These are phyloP conservation scores for Daldinia concentrica DNA, from an alignment of 495 filamentous ascomycete genomes.

Conservation along the genomic window DNA sequence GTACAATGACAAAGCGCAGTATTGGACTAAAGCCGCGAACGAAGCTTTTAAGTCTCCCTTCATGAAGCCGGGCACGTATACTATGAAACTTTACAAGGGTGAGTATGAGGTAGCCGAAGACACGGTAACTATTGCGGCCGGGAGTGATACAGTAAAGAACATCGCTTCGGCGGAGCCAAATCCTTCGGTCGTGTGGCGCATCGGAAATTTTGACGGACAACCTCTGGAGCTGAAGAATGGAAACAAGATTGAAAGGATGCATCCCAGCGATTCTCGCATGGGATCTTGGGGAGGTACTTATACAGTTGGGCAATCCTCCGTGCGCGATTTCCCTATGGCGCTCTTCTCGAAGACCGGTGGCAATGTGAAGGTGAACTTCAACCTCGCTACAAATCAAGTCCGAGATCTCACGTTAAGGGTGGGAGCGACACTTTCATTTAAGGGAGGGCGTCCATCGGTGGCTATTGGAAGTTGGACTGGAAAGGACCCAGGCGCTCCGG, in stretches of 20 bases:
- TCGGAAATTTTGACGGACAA: conserved; percentile 66
- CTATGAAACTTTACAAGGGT: conserved; percentile 69
- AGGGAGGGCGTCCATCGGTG: conserved; percentile 57
- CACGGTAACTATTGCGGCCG: conserved; percentile 58
- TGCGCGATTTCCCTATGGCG: conserved; percentile 67
- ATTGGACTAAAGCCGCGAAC: conserved; percentile 63
- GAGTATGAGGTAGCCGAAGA: conserved; percentile 62
- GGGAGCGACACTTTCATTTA: conserved; percentile 68
- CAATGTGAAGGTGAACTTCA: conserved; percentile 64
- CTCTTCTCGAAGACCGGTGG: conserved; percentile 65
- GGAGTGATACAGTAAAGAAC: conserved; percentile 55
- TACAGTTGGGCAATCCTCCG: conserved; percentile 59
- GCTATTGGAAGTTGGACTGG: conserved; percentile 59
- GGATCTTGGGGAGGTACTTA: conserved; percentile 62
- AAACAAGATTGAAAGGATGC: conserved; percentile 67
- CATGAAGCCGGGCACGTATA: conserved; percentile 73
- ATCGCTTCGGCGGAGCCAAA: conserved; percentile 59
- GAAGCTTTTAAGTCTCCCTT: conserved; percentile 67
- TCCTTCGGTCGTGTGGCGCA: conserved; percentile 63
- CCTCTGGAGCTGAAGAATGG: conserved; percentile 68
- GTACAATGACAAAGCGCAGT: conserved; percentile 68
- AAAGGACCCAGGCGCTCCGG: conserved; percentile 60
- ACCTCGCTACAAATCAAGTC: conserved; percentile 53
- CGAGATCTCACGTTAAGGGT: conserved; percentile 57
- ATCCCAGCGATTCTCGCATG: conserved; percentile 67